A percentile compares a stretch with the other conserved stretches of the same genome.
Evolutionary conservation across 1,284 basidiomycete genomes (phyloP).

Genomic region (Irpex sp.): DNA sequence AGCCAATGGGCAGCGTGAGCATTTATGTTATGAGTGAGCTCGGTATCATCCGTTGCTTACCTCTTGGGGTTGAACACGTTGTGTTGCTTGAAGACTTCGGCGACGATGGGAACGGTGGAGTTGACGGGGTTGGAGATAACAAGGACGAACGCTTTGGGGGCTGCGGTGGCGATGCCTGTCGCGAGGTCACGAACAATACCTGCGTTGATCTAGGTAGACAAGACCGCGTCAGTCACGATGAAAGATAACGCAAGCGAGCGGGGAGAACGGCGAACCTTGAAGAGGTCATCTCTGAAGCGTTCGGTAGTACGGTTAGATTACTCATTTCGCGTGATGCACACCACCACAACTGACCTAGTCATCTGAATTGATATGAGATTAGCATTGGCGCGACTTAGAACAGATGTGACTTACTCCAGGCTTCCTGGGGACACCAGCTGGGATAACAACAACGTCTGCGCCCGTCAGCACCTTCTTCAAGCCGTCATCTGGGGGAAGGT

Average conservation of each 20-base stretch:
- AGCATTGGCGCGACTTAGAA: constrained; percentile 1
- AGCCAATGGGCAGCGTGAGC: not conserved
- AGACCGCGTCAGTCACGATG: not conserved
- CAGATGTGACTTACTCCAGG: constrained; percentile 64
- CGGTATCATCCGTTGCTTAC: constrained; percentile 33
- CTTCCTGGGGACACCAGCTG: constrained; percentile 96
- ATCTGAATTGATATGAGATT: constrained; percentile 42
- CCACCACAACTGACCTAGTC: constrained; percentile 53
- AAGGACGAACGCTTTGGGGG: constrained; percentile 91
- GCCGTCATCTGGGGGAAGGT: constrained; percentile 71
- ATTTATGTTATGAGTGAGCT: not conserved
- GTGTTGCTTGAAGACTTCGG: constrained; percentile 92
- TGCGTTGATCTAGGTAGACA: constrained; percentile 81
- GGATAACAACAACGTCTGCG: constrained; percentile 92
- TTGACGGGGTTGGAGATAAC: constrained; percentile 98
- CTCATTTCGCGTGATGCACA: not conserved
- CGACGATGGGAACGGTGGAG: constrained; percentile 97
- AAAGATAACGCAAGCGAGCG: not conserved
- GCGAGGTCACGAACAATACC: constrained; percentile 95
- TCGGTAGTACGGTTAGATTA: not conserved
- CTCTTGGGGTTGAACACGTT: constrained; percentile 90
- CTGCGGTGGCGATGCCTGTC: constrained; percentile 77
- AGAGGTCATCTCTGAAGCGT: constrained; percentile 80
- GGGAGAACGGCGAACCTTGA: constrained; percentile 60
- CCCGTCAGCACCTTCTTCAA: constrained; percentile 82